These are phyloP conservation scores for Meyerozyma sp. DNA, from an alignment of 1,139 yeast species.

Conservation along the genomic window DNA sequence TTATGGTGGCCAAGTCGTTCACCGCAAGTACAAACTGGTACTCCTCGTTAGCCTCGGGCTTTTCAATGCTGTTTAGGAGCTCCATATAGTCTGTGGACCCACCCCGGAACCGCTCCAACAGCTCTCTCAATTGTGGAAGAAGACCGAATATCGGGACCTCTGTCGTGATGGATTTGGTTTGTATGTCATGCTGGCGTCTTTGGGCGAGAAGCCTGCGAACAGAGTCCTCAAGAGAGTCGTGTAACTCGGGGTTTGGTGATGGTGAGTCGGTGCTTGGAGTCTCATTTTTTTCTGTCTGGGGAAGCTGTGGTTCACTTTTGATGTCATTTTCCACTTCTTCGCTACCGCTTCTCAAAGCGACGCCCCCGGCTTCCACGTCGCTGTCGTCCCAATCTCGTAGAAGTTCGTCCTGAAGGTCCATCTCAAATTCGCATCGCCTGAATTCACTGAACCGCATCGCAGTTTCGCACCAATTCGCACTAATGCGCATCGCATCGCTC, in stretches of 20 bases:
- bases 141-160: slow-evolving; percentile 15
- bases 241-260: background rate
- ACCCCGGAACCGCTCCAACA: slow-evolving; percentile 18
- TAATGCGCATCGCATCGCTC: background rate
- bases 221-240: background rate
- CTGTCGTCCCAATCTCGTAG: background rate
- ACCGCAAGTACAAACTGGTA: slow-evolving; percentile 48
- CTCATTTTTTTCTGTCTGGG: background rate
- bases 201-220: slow-evolving; percentile 2
- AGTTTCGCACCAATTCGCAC: background rate
- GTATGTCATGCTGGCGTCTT: slow-evolving; percentile 2
- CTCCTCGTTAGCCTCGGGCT: slow-evolving; percentile 33
- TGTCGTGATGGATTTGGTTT: background rate
- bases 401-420: slow-evolving; percentile 1
- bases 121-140: slow-evolving; percentile 20
- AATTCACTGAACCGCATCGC: too few species aligned
- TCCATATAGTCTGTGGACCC: slow-evolving; percentile 30
- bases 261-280: background rate
- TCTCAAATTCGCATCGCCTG: too few species aligned
- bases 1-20: slow-evolving; percentile 52
- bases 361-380: slow-evolving; percentile 1
- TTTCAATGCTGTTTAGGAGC: slow-evolving; percentile 25
- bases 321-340: background rate
- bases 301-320: background rate
- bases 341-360: background rate